Evolutionary conservation across 768 basidiomycete genomes (phyloP), one percentile per base, ranked within the genome.

Genomic region (Austroboletus eburneus): DNA sequence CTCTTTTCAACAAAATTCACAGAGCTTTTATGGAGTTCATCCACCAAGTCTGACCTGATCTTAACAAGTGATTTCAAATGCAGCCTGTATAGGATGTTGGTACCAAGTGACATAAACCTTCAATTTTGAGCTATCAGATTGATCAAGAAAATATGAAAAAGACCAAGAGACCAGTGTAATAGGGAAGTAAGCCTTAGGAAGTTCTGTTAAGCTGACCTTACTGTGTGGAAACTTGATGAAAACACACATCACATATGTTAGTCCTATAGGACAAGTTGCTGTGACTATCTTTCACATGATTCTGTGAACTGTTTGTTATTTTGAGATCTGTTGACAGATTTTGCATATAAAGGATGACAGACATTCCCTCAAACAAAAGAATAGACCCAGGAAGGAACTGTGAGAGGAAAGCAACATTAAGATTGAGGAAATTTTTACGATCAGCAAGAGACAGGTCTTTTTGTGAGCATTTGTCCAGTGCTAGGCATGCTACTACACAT

Each of bases 291-390:
- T 47, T 2, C 32, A 14, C 3, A 68, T 34, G 23, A 47, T 39
- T 1, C 67, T 63, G 58, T 6, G 58, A 48, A 0, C 68, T 62
- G 57, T 69, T 68, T 0, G 59, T 57, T 16, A 70, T 49, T 0
- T 56, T 56, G 3, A 69, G 42, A 4, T 68, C 66, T 2, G 61
- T 66, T 2, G 59, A 65, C 2, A 69, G 10, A 35, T 69, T 69
- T 9, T 27, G 24, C 0, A 9, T 14, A 0, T 50, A 24, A 2
- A 70, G 34, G 21, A 68, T 61, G 1, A 70, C 62, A 0, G 62
- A 65, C 65, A 68, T 68, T 0, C 62, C 67, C 14, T 41, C 46
- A 49, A 49, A 64, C 1, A 69, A 20, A 0, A 54, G 49, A 13
- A 68, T 17, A 36, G 46, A 43, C 2, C 58, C 54, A 17, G 65